Evolutionary conservation across 225 moss, liverwort and hornwort species (phyloP), one percentile per base, ranked within the genome.

Genomic region (Polytrichum formosum): DNA sequence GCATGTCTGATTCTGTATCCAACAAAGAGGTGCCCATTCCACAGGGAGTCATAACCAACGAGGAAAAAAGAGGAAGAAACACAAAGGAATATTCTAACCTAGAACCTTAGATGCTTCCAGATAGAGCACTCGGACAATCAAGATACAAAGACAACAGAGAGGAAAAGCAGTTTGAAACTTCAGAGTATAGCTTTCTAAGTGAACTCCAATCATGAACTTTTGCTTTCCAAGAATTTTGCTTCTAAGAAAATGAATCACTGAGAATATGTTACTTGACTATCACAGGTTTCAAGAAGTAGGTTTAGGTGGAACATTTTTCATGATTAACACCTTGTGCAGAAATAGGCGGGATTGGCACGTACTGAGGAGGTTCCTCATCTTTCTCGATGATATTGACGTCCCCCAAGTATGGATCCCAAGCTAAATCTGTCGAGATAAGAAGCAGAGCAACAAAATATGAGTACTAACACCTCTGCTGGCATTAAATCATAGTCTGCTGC

Each of bases 341-440:
- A 70, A 90, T 77, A 59, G 79, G 75, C 56, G 81, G 82, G 61
- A 93, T 74, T 9, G 84, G 87, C 64, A 93, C 87, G 72, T 89
- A 91, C 28, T 75, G 77, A 70, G 93, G 81, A 64, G 79, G 82
- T 25, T 78, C 68, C 74, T 96, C 96, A 27, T 76, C 76, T 81
- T 89, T 87, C 81, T 96, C 96, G n/a, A 61, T 63, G 21, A 76
- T 70, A 23, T 77, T 70, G 61, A 96, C 81, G 73, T 90, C 91
- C 67, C 85, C 89, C 79, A 93, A 80, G 53, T 96, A 96, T 19
- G 86, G 21, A 70, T 78, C 79, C 78, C 76, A 68, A 61, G 72
- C 33, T 28, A 73, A 56, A 46, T 74, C 90, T 84, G 66, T 16
- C 46, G 13, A 46, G 46, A 46, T 16, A 46, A 46, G 28, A 8